phyloP scores from a whole-genome alignment of 352 stramenopile genomes.

The Globisporangium yorkense region DNA sequence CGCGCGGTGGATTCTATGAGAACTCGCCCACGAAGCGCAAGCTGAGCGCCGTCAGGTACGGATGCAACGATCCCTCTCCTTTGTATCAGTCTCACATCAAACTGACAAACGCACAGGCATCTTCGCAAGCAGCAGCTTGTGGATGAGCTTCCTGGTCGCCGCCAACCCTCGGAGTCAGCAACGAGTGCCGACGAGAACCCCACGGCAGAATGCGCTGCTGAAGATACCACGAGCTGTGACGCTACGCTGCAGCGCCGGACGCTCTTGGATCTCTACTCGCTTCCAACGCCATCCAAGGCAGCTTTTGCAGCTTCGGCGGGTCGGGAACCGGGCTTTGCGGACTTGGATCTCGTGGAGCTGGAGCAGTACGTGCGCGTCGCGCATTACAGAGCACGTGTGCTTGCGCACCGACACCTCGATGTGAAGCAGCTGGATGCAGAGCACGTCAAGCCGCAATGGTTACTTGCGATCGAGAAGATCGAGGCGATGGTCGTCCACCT shows the following conservation, averaged over 20 bases:
- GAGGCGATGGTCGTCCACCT: conserved; percentile 15
- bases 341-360: conserved; percentile 41
- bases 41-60: conserved; percentile 21
- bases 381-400: conserved; percentile 53
- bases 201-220: not conserved
- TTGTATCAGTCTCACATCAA: not conserved
- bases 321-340: conserved; percentile 24
- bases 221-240: not conserved
- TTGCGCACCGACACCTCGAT: conserved; percentile 23
- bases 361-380: conserved; percentile 47
- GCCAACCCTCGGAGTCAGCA: not conserved
- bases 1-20: conserved; percentile 1
- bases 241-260: conserved; percentile 1
- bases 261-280: conserved; percentile 43
- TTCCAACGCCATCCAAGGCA: conserved; percentile 18
- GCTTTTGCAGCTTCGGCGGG: conserved; percentile 17
- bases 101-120: conserved; percentile 5
- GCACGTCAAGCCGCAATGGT: conserved; percentile 38
- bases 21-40: conserved; percentile 24
- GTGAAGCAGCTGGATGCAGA: conserved; percentile 15
- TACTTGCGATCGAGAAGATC: conserved; percentile 29
- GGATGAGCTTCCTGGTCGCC: conserved; percentile 7
- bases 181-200: not conserved
- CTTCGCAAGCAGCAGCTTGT: conserved; percentile 14
- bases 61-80: not conserved